Base-by-base conservation (phyloP, 1,139 yeast genomes). In the Entelexis paramagnoliae region DNA sequence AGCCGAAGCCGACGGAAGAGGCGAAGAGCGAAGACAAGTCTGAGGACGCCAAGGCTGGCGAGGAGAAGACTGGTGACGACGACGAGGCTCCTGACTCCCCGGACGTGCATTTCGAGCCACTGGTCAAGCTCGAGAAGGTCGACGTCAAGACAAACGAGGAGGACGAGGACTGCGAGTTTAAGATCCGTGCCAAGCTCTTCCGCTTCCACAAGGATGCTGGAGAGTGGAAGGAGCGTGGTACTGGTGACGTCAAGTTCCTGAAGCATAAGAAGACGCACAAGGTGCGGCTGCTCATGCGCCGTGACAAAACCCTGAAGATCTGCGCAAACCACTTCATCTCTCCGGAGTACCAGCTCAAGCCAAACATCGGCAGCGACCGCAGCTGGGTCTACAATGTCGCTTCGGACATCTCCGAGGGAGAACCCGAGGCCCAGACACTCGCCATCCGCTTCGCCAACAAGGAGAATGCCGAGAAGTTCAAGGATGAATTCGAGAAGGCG, bases 141-240 rank as follows among this genome's bases (percentile, higher is more conserved):
- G 97, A 91, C 30, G 95, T 89, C 60, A 89, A 88, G 75, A 89
- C 97, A 63, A 86, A 88, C 71, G 98, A 91, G 73, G 98, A 91
- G 72, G 79, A 88, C 59, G 98, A 91, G 74, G 95, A 87, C 57
- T 89, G 83, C 30, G 69, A 84, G 60, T 84, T 74, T 74, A 91
- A 91, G 66, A 67, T 68, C 67, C 72, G 98, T 68, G 97, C 99
- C 62, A 93, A 91, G 73, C 77, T 91, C 67, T 91, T 91, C 77
- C 83, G 88, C 71, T 91, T 83, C 75, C 85, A 83, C 66, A 76
- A 75, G 56, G 78, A 74, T 41, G 59, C 71, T 47, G 45, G 86
- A 66, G 98, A 91, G 73, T 91, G 99, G 98, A 91, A 93, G 72
- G 99, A 93, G 76, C 85, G 98, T 75, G 98, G 98, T 62, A 88